phyloP scores from a whole-genome alignment of 768 basidiomycete species.

The Lactarius sp. region DNA sequence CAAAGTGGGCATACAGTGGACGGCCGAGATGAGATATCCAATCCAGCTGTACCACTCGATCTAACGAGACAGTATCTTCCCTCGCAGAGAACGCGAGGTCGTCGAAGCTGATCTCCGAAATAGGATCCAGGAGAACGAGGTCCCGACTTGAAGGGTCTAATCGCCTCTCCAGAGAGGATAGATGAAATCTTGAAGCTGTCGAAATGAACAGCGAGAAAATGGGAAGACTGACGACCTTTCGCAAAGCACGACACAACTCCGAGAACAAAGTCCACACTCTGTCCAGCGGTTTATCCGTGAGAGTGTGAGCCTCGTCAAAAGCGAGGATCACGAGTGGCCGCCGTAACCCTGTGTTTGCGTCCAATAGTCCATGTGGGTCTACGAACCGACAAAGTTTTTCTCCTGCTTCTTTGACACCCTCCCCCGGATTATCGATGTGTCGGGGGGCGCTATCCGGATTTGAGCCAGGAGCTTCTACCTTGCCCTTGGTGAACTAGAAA shows the following conservation, averaged over 20 bases:
- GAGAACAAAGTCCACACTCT: neutral
- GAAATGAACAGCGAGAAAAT: slow-evolving; percentile 5
- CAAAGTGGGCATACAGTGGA: neutral
- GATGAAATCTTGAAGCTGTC: neutral
- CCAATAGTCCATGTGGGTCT: neutral
- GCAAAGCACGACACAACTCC: neutral
- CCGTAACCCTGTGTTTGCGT: neutral
- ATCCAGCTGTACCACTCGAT: neutral
- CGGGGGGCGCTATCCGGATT: neutral
- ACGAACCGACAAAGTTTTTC: neutral
- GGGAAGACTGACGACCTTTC: neutral
- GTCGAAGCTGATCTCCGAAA: neutral
- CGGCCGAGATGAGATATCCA: neutral
- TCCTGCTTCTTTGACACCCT: neutral
- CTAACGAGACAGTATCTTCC: neutral
- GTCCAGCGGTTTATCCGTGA: neutral
- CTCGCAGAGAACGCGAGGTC: neutral
- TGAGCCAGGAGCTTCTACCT: no score
- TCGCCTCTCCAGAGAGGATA: neutral
- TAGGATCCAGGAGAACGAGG: neutral
- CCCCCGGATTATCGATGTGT: neutral
- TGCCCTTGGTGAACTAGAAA: neutral
- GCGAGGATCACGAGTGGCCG: no score
- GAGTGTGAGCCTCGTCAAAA: neutral
- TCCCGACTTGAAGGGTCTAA: neutral